Conservation (phyloP, 306 rosid genomes). For the Begonia fuchsioides region DNA sequence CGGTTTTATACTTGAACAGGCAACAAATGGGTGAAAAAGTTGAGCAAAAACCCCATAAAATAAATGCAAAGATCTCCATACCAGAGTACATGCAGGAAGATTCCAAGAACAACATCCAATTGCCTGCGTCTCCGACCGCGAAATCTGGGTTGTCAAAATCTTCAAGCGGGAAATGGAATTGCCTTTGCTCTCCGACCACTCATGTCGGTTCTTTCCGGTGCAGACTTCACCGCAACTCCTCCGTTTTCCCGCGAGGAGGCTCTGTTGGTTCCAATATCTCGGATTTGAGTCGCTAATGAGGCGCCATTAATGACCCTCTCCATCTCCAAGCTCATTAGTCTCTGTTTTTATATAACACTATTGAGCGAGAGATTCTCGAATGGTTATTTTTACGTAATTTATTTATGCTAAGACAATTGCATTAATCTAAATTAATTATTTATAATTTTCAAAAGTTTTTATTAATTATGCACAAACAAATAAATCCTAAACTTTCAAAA, state of each 20-base stretch:
- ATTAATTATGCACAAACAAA: too few species aligned
- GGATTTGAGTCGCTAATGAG: constrained; percentile 12
- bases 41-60: constrained; percentile 18
- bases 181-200: constrained; percentile 82
- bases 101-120: constrained; percentile 21
- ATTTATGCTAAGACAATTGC: neutral
- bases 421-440: neutral
- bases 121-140: constrained; percentile 29
- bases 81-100: constrained; percentile 17
- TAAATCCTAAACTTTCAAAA: too few species aligned
- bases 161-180: constrained; percentile 22
- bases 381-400: neutral
- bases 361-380: too few species aligned
- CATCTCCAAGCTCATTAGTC: constrained; percentile 6
- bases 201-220: constrained; percentile 80
- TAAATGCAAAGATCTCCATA: constrained; percentile 5
- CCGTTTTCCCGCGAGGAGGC: constrained; percentile 18
- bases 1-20: neutral
- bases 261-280: constrained; percentile 51
- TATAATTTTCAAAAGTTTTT: too few species aligned
- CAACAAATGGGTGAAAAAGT: constrained; percentile 21
- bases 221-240: constrained; percentile 29
- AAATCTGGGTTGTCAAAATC: constrained; percentile 11
- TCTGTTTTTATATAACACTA: neutral
- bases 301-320: constrained; percentile 14